A percentile compares a stretch with the other conserved stretches of the same genome.
phyloP scores from a whole-genome alignment of 768 basidiomycete species.

The Lactarius quietus region DNA sequence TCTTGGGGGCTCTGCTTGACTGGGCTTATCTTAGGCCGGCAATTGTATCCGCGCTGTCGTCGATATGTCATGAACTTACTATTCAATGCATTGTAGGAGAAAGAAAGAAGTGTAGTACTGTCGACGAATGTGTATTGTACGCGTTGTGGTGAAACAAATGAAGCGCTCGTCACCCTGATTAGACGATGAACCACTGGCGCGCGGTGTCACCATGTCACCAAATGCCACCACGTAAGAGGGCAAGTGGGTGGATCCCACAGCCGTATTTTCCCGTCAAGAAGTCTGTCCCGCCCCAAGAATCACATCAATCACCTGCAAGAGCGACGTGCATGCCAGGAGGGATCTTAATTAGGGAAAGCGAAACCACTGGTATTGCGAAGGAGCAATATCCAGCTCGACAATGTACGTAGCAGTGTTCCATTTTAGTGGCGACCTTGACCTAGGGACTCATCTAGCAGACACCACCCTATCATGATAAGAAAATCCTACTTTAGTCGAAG shows the following conservation, averaged over 20 bases:
- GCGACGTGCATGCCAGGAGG: neutral
- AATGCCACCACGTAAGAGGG: neutral
- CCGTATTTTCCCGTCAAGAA: neutral
- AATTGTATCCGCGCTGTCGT: conserved; percentile 95
- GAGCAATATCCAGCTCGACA: neutral
- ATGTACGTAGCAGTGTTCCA: neutral
- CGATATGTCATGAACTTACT: conserved; percentile 54
- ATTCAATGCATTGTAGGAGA: neutral
- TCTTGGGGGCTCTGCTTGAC: conserved; percentile 9
- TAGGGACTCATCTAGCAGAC: neutral
- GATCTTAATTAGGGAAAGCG: neutral
- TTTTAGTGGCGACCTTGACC: neutral
- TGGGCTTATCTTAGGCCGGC: conserved; percentile 49
- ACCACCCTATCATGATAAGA: neutral
- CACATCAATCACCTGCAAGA: neutral
- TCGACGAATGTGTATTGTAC: neutral
- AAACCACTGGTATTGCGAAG: neutral
- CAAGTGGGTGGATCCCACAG: neutral
- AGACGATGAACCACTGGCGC: neutral
- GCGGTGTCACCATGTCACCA: neutral
- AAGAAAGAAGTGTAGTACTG: neutral
- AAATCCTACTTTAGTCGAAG: neutral
- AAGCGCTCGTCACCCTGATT: neutral
- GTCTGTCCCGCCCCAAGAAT: neutral
- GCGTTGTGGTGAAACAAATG: neutral